These are phyloP conservation scores for Graphilbum fragrans DNA, from an alignment of 2,329 filamentous ascomycete genomes.

Conservation along the genomic window DNA sequence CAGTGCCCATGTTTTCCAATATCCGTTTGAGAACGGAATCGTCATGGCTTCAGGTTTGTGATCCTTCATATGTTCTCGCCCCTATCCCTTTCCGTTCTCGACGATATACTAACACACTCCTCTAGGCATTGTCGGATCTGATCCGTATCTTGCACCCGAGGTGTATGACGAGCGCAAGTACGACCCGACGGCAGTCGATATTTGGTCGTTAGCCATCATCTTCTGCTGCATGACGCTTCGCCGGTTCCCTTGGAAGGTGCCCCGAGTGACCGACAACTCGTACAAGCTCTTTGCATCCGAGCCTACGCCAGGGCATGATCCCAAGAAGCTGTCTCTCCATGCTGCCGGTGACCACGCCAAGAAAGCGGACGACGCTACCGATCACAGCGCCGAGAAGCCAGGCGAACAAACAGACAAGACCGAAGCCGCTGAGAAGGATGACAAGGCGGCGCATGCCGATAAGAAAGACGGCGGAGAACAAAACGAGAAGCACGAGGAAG, in stretches of 20 bases:
- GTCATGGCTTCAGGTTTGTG: constrained; percentile 66
- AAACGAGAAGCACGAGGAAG: background rate
- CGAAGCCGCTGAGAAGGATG: background rate
- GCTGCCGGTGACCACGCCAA: constrained; percentile 21
- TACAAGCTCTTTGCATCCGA: constrained; percentile 85
- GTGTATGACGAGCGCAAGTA: constrained; percentile 92
- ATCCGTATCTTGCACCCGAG: constrained; percentile 93
- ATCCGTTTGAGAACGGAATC: constrained; percentile 87
- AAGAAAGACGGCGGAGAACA: background rate
- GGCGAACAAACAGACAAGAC: background rate
- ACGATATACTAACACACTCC: background rate
- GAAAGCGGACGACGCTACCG: constrained; percentile 2
- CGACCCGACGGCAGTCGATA: constrained; percentile 85
- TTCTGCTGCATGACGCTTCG: constrained; percentile 97
- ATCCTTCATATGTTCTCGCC: background rate
- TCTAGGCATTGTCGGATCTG: constrained; percentile 60
- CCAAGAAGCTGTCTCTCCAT: constrained; percentile 36
- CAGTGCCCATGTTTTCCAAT: constrained; percentile 91
- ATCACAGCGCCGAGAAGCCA: constrained; percentile 11
- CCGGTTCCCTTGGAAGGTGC: constrained; percentile 94
- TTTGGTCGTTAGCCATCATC: constrained; percentile 97
- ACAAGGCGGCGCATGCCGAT: background rate
- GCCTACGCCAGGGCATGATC: constrained; percentile 63
- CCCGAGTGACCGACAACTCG: constrained; percentile 81
- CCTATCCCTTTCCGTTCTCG: background rate